These are phyloP conservation scores for Myriangium duriaei DNA, from an alignment of 2,329 filamentous ascomycete species.

Conservation along the genomic window DNA sequence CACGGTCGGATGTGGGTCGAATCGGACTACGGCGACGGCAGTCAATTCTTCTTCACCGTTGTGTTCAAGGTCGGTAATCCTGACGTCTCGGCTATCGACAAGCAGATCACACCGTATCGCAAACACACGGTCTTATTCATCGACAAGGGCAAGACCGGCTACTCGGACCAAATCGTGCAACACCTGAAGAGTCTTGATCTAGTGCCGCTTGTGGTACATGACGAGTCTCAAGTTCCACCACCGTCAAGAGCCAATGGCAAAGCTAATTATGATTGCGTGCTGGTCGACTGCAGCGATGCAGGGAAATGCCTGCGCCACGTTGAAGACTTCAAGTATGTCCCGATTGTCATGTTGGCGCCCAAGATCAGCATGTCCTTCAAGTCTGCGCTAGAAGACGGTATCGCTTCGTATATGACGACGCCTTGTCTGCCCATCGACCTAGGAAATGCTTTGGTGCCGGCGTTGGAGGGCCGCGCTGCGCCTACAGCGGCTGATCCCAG, in stretches of 20 bases:
- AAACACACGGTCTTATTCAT: slow-evolving; percentile 90
- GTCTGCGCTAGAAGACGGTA: slow-evolving; percentile 84
- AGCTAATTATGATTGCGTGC: slow-evolving; percentile 81
- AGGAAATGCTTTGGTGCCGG: slow-evolving; percentile 91
- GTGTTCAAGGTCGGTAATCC: slow-evolving; percentile 73
- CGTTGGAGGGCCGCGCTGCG: slow-evolving; percentile 82
- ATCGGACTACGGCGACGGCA: slow-evolving; percentile 81
- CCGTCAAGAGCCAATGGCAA: slow-evolving; percentile 38
- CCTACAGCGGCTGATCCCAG: slow-evolving; percentile 87
- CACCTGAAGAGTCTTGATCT: slow-evolving; percentile 73
- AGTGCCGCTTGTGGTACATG: slow-evolving; percentile 70
- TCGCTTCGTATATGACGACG: slow-evolving; percentile 98
- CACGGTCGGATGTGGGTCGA: slow-evolving; percentile 93
- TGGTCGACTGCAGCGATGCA: slow-evolving; percentile 86
- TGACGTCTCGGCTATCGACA: slow-evolving; percentile 64
- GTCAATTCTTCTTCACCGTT: slow-evolving; percentile 94
- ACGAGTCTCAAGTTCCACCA: slow-evolving; percentile 53
- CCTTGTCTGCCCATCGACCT: slow-evolving; percentile 89
- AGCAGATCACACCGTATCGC: slow-evolving; percentile 79
- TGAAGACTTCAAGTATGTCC: slow-evolving; percentile 95
- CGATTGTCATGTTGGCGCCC: slow-evolving; percentile 82
- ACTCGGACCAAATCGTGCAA: slow-evolving; percentile 59
- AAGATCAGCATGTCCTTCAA: slow-evolving; percentile 85
- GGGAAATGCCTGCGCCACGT: slow-evolving; percentile 74
- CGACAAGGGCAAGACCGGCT: slow-evolving; percentile 73